A percentile compares a stretch with the other conserved stretches of the same genome.
Evolutionary conservation across 306 rosid species (phyloP).

Genomic region (Dryas octopetala): DNA sequence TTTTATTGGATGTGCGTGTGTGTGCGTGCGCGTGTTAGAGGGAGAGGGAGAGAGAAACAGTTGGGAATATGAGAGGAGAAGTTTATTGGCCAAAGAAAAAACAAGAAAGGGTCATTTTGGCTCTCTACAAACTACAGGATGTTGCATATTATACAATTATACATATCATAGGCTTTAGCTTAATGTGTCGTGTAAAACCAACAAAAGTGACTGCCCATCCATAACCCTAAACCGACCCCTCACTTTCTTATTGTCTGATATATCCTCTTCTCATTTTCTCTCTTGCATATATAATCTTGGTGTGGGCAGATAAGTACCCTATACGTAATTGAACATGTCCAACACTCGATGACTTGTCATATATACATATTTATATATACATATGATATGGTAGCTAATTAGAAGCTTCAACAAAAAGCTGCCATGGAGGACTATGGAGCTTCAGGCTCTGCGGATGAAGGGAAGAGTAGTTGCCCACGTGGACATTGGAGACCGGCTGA

Average conservation of each 20-base stretch:
- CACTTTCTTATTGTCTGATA: slow-evolving; percentile 35
- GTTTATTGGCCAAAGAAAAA: slow-evolving; percentile 27
- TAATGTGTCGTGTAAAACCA: slow-evolving; percentile 90
- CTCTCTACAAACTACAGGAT: not conserved
- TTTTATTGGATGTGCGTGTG: no score
- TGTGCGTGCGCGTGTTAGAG: not conserved
- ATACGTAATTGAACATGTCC: slow-evolving; percentile 36
- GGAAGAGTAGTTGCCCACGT: slow-evolving; percentile 55
- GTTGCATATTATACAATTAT: slow-evolving; percentile 4
- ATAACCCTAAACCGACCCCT: slow-evolving; percentile 92
- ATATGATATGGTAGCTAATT: not conserved
- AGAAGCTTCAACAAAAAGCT: not conserved
- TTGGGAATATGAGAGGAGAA: slow-evolving; percentile 22
- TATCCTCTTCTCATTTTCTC: not conserved
- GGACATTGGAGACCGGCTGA: slow-evolving; percentile 97
- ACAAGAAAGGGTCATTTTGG: slow-evolving; percentile 20
- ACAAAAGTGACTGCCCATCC: slow-evolving; percentile 99
- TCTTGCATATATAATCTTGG: slow-evolving; percentile 47
- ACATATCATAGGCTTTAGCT: slow-evolving; percentile 25
- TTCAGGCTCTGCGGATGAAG: slow-evolving; percentile 37
- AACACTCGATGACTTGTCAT: slow-evolving; percentile 15
- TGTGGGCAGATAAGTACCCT: slow-evolving; percentile 31
- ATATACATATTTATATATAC: not conserved
- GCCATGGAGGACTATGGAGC: slow-evolving; percentile 62
- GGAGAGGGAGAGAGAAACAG: slow-evolving; percentile 11